Evolutionary conservation across 2,329 filamentous ascomycete species (phyloP), one percentile per base, ranked within the genome.

Genomic region (Leptoxyphium fumago): DNA sequence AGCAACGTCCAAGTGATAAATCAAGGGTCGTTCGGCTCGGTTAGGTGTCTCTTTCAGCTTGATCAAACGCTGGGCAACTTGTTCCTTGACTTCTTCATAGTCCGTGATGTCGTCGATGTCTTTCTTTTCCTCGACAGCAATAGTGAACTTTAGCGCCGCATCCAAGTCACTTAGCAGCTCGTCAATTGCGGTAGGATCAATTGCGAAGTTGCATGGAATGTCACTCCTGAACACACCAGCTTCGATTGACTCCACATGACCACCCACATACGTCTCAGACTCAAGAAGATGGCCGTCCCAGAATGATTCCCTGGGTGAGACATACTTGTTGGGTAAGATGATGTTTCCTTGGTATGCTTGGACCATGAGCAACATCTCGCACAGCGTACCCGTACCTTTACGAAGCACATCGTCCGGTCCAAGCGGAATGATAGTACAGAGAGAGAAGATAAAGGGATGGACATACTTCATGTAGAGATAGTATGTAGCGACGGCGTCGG

Each of bases 401-500:
- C 91, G 78, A 55, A 96, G 64, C 1, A 88, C 85, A 59, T 96
- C 91, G 57, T 98, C 89, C 29, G 88, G 86, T 39, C 85, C 86
- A 1, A 98, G 73, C 0, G 91, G 91, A 61, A 98, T 72, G 66
- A 98, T 95, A 1, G 88, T 98, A 65, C 91, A 98, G 0, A 98
- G 71, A 1, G 93, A 96, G 72, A 98, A 98, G 61, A 98, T 91
- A 69, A 98, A 98, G 2, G 91, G 91, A 62, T 98, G 91, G n/a
- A 98, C 85, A 63, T 98, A 98, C 80, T 98, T 98, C 93, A 98
- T 98, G 73, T 98, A 98, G 49, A 98, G 70, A 60, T 98, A 98
- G 62, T 98, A 98, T 0, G 91, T 98, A 17, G 91, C 91, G 42
- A 98, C 91, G 9, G 93, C 93, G 72, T 98, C 93, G 56, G 93